These are phyloP conservation scores for Schizothecium vesticola DNA, from an alignment of 495 filamentous ascomycete species.

Conservation along the genomic window DNA sequence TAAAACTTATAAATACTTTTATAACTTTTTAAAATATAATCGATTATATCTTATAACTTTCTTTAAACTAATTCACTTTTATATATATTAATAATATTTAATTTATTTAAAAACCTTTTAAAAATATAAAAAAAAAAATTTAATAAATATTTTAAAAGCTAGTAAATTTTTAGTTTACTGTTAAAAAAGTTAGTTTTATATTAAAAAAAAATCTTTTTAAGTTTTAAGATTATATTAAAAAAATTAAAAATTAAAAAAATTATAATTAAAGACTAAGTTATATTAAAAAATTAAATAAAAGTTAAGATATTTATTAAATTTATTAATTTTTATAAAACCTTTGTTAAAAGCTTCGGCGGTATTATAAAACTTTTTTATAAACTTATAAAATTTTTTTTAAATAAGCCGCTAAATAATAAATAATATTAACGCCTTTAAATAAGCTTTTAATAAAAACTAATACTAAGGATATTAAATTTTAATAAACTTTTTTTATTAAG, in stretches of 20 bases:
- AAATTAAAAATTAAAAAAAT: slow-evolving; percentile 2
- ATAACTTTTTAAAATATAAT: not conserved
- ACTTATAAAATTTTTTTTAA: not conserved
- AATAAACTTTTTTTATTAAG: too few relatives aligned
- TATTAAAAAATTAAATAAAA: not conserved
- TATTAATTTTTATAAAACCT: slow-evolving; percentile 17
- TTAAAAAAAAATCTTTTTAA: too few relatives aligned
- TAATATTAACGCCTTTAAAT: not conserved
- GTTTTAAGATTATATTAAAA: too few relatives aligned
- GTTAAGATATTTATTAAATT: slow-evolving; percentile 5
- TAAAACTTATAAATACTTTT: not conserved
- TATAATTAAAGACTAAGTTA: not conserved
- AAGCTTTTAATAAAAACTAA: not conserved
- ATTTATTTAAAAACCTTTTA: not conserved
- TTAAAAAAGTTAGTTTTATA: too few relatives aligned
- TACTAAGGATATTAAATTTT: not conserved
- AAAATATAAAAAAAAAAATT: not conserved
- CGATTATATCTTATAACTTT: not conserved
- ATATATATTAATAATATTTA: not conserved
- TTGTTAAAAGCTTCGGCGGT: not conserved
- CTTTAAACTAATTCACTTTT: not conserved
- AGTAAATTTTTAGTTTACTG: not conserved
- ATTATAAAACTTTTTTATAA: not conserved
- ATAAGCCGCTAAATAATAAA: not conserved
- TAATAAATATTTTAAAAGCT: not conserved